These are phyloP conservation scores for Verticillium isaacii DNA, from an alignment of 2,329 filamentous ascomycete genomes.

Conservation along the genomic window DNA sequence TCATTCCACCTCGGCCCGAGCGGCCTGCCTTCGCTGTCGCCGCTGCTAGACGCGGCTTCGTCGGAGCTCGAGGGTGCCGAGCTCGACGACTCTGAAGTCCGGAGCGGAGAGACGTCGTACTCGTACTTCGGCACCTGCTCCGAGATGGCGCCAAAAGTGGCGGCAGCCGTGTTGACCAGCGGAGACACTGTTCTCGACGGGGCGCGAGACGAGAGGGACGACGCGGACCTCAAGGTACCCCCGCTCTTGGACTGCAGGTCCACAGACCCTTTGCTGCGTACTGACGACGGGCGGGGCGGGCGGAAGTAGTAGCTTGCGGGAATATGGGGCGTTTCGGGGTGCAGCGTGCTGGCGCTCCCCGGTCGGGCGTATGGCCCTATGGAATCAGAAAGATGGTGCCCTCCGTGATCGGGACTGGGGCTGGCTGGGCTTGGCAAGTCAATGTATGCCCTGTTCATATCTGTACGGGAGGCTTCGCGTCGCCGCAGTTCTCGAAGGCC, in stretches of 20 bases:
- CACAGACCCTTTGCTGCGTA: not conserved
- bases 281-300: slow-evolving; percentile 8
- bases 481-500: slow-evolving; percentile 21
- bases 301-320: slow-evolving; percentile 7
- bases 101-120: not conserved
- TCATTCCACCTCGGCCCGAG: slow-evolving; percentile 22
- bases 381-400: slow-evolving; percentile 1
- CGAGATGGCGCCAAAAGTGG: not conserved
- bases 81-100: slow-evolving; percentile 1
- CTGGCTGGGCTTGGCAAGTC: not conserved
- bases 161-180: not conserved
- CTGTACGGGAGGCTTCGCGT: slow-evolving; percentile 11
- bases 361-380: not conserved
- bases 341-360: not conserved
- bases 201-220: not conserved
- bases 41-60: not conserved
- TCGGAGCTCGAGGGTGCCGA: not conserved
- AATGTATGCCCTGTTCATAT: slow-evolving; percentile 5
- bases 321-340: slow-evolving; percentile 1
- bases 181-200: slow-evolving; percentile 1
- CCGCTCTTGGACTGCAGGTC: not conserved
- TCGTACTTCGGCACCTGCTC: slow-evolving; percentile 1
- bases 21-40: not conserved
- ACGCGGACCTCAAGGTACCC: not conserved
- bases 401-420: slow-evolving; percentile 1